phyloP scores from a whole-genome alignment of 768 basidiomycete genomes.

The Boletus tomentosulus region DNA sequence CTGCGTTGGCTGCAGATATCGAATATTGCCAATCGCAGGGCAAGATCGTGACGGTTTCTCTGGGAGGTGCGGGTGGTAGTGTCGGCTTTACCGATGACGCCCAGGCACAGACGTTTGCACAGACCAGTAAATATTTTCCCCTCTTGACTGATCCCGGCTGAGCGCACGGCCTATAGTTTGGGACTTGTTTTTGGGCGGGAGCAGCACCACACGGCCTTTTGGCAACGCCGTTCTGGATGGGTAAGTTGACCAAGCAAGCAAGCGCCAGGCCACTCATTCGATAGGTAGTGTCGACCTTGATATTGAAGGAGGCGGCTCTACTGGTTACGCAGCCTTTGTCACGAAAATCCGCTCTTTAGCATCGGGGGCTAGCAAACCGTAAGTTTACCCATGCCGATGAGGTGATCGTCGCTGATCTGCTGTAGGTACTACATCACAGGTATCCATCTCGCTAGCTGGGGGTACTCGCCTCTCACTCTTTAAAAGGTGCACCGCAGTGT shows the following conservation, averaged over 20 bases:
- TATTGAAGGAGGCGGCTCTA: slow-evolving; percentile 62
- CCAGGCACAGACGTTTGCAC: slow-evolving; percentile 34
- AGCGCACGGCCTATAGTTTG: slow-evolving; percentile 28
- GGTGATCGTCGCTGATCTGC: slow-evolving; percentile 1
- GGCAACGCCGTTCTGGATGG: slow-evolving; percentile 44
- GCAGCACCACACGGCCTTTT: slow-evolving; percentile 40
- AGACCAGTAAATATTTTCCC: slow-evolving; percentile 12
- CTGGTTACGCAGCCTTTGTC: slow-evolving; percentile 46
- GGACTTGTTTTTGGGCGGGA: slow-evolving; percentile 47
- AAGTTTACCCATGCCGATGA: not conserved
- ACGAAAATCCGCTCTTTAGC: slow-evolving; percentile 26
- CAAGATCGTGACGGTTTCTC: slow-evolving; percentile 44
- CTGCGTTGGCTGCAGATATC: slow-evolving; percentile 39
- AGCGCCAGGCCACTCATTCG: not conserved
- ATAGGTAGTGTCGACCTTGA: slow-evolving; percentile 60
- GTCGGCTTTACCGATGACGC: slow-evolving; percentile 37
- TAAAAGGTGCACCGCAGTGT: slow-evolving; percentile 39
- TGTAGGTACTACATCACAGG: slow-evolving; percentile 60
- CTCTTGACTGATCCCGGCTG: slow-evolving; percentile 1
- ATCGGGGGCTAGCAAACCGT: slow-evolving; percentile 22
- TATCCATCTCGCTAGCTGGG: slow-evolving; percentile 2
- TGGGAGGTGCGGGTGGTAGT: slow-evolving; percentile 42
- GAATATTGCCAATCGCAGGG: slow-evolving; percentile 42
- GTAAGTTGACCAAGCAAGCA: slow-evolving; percentile 22
- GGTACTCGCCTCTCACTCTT: not conserved